A percentile compares a stretch with the other conserved stretches of the same genome.
phyloP scores from a whole-genome alignment of 2,329 filamentous ascomycete genomes.

The Penicillium decumbens region DNA sequence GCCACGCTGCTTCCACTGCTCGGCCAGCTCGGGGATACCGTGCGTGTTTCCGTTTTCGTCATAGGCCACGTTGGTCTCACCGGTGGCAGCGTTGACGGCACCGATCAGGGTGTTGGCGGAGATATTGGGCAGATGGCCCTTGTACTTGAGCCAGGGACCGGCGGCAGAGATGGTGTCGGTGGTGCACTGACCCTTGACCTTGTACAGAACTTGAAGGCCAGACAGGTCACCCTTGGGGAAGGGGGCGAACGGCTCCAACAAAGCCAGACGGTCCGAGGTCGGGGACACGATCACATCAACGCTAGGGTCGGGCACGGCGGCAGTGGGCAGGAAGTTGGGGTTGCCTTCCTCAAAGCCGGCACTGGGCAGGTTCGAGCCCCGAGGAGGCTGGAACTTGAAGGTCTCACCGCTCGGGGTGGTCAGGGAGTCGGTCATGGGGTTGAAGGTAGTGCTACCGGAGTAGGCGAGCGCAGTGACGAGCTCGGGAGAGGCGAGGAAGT shows the following conservation, averaged over 20 bases:
- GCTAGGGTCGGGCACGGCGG: slow-evolving; percentile 65
- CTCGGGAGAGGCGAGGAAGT: slow-evolving; percentile 95
- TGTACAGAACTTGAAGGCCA: slow-evolving; percentile 82
- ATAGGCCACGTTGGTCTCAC: slow-evolving; percentile 87
- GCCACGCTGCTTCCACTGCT: slow-evolving; percentile 70
- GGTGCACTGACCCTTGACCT: slow-evolving; percentile 95
- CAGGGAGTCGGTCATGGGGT: slow-evolving; percentile 84
- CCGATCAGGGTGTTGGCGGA: slow-evolving; percentile 95
- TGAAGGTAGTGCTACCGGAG: slow-evolving; percentile 88
- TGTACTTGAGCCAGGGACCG: slow-evolving; percentile 97
- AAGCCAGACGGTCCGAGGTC: slow-evolving; percentile 80
- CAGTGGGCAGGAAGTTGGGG: slow-evolving; percentile 66
- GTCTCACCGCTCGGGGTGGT: slow-evolving; percentile 70
- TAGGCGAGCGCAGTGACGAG: slow-evolving; percentile 96
- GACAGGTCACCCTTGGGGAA: slow-evolving; percentile 74
- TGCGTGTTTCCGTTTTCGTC: slow-evolving; percentile 70
- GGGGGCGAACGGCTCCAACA: slow-evolving; percentile 81
- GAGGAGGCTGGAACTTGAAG: slow-evolving; percentile 79
- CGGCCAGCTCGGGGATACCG: slow-evolving; percentile 58
- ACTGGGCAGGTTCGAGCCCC: slow-evolving; percentile 57
- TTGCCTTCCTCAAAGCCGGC: slow-evolving; percentile 79
- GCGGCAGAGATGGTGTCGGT: slow-evolving; percentile 96
- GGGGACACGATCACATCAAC: slow-evolving; percentile 75
- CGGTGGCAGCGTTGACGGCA: slow-evolving; percentile 84
- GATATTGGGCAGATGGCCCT: slow-evolving; percentile 97